A percentile compares a stretch with the other conserved stretches of the same genome.
phyloP scores from a whole-genome alignment of 2,329 filamentous ascomycete genomes.

The Cryphonectria parasitica region DNA sequence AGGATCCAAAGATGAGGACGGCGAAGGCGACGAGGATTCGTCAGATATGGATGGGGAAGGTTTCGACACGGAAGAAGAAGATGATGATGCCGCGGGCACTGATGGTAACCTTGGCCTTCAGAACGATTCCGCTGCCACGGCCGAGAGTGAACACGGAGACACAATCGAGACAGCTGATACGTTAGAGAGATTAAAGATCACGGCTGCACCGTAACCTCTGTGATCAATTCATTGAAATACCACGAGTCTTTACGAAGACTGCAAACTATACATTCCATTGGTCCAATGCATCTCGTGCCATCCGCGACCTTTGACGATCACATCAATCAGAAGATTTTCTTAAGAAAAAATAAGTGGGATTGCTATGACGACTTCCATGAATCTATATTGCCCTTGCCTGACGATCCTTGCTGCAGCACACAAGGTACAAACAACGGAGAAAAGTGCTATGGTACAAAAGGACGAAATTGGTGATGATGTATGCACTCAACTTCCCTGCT shows the following conservation, averaged over 20 bases:
- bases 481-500: slow-evolving; percentile 28
- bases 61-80: slow-evolving; percentile 36
- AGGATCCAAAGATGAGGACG: slow-evolving; percentile 45
- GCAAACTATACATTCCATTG: not conserved
- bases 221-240: not conserved
- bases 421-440: slow-evolving; percentile 29
- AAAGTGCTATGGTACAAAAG: slow-evolving; percentile 30
- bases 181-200: slow-evolving; percentile 29
- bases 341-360: not conserved
- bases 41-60: slow-evolving; percentile 41
- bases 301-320: not conserved
- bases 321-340: not conserved
- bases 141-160: not conserved
- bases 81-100: slow-evolving; percentile 34
- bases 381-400: slow-evolving; percentile 29
- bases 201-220: slow-evolving; percentile 21
- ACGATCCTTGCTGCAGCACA: slow-evolving; percentile 22
- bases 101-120: slow-evolving; percentile 36
- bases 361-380: slow-evolving; percentile 28
- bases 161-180: slow-evolving; percentile 27
- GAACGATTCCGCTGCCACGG: not conserved
- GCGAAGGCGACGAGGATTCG: slow-evolving; percentile 41
- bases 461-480: slow-evolving; percentile 27
- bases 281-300: not conserved
- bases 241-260: not conserved